phyloP scores from a whole-genome alignment of 1,139 yeast genomes.

The Blastobotrys raffinosifermentans region DNA sequence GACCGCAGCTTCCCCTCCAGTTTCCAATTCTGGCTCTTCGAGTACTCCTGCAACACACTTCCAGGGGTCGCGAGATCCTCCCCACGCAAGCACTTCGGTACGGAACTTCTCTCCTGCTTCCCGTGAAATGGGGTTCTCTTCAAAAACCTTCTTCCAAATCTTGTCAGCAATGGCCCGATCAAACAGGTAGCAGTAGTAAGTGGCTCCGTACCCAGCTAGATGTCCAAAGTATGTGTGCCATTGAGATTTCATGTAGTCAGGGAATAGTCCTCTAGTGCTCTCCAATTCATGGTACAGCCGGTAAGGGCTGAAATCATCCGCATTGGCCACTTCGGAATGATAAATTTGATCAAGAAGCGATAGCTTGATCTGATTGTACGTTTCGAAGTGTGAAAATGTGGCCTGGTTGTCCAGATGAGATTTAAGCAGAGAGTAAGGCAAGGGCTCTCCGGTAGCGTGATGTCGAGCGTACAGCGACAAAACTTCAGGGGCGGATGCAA shows the following conservation, averaged over 20 bases:
- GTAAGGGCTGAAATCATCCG: constrained; percentile 44
- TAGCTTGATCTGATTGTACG: constrained; percentile 83
- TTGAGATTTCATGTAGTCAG: constrained; percentile 44
- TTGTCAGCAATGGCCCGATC: constrained; percentile 91
- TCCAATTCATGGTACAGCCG: constrained; percentile 64
- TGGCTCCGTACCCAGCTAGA: constrained; percentile 87
- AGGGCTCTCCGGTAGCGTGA: constrained; percentile 58
- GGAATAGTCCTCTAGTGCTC: constrained; percentile 35
- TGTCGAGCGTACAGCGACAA: constrained; percentile 69
- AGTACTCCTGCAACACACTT: constrained; percentile 72
- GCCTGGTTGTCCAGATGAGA: constrained; percentile 49
- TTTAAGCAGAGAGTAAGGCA: constrained; percentile 47
- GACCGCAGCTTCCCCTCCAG: constrained; percentile 75
- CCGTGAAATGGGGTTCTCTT: constrained; percentile 55
- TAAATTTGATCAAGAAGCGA: constrained; percentile 80
- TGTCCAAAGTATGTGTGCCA: constrained; percentile 98
- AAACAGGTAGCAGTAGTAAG: constrained; percentile 83
- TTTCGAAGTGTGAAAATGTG: constrained; percentile 62
- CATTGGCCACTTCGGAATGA: constrained; percentile 43
- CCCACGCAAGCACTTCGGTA: constrained; percentile 76
- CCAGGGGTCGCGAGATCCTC: constrained; percentile 93
- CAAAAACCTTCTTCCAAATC: constrained; percentile 72
- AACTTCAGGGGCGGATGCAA: constrained; percentile 78
- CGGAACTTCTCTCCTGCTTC: constrained; percentile 71
- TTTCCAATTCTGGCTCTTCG: constrained; percentile 50